Evolutionary conservation across 176 grass and related monocot species (phyloP), one percentile per base, ranked within the genome.

Genomic region (Triticum dicoccoides): DNA sequence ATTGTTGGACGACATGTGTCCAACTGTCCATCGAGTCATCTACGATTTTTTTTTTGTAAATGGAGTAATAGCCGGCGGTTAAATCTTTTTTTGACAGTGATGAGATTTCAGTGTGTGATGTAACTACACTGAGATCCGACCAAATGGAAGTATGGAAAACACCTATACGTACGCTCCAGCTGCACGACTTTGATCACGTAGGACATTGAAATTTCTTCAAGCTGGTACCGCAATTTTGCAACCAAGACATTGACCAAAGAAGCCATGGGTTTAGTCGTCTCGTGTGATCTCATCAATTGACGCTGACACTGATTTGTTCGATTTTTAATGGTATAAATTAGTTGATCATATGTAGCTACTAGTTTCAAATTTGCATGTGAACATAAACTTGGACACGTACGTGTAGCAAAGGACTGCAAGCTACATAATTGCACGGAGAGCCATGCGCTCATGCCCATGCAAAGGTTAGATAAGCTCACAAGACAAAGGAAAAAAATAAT

Each of bases 101-200:
- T 25, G 61, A 63, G n/a, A 24, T 63, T 24, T 63, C 61, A 25
- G 61, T 10, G 9, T 88, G 61, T 88, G 87, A 59, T 59, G 20
- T 13, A 56, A 51, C 4, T 79, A 27, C 65, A 10, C 66, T 38
- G 38, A 65, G 41, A 73, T 54, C 15, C n/a, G 23, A 80, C 81
- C 87, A 89, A 89, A 89, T 89, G 87, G 82, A 68, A 9, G 63
- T 4, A 33, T n/a, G 62, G 24, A 84, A 29, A 68, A 38, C 81
- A 84, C 56, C 65, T 47, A 63, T 35, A 63, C 64, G 62, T 65
- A 65, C 62, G 11, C 11, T 2, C 24, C 23, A 65, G 62, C 65
- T 84, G 11, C 44, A 8, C 23, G 61, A 82, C 79, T 33, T 13
- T 9, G 21, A 52, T 47, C 65, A 18, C 65, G 14, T 11, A 27